Percentiles rank a stretch among this genome's conserved stretches.
phyloP scores from a whole-genome alignment of 192 early-diverging fungal genomes.

The Dissophora globulifera region DNA sequence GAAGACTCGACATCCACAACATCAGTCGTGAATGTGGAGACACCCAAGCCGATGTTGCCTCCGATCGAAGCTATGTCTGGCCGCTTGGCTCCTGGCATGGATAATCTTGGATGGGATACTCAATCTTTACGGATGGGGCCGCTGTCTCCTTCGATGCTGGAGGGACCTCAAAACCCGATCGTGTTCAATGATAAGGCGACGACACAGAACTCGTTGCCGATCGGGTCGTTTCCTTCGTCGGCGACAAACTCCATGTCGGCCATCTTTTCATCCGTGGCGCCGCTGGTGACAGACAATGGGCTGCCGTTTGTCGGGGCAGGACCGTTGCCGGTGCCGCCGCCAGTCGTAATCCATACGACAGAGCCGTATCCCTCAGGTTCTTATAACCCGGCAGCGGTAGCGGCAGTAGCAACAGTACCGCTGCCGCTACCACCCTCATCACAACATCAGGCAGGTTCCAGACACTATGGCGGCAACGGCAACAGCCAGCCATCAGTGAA shows the following conservation, averaged over 20 bases:
- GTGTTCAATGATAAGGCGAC: slow-evolving; percentile 33
- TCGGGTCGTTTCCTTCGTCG: slow-evolving; percentile 27
- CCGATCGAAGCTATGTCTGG: slow-evolving; percentile 72
- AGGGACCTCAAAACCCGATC: slow-evolving; percentile 65
- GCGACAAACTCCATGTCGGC: slow-evolving; percentile 14
- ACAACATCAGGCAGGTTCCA: slow-evolving; percentile 22
- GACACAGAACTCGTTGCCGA: slow-evolving; percentile 18
- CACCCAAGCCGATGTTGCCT: slow-evolving; percentile 70
- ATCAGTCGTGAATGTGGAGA: too few species aligned
- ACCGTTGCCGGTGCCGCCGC: slow-evolving; percentile 18
- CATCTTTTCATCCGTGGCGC: slow-evolving; percentile 27
- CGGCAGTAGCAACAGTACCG: too few species aligned
- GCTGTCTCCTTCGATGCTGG: slow-evolving; percentile 81
- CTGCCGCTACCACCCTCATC: slow-evolving; percentile 2
- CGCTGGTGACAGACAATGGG: slow-evolving; percentile 14
- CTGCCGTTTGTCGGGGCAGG: slow-evolving; percentile 28
- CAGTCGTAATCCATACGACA: slow-evolving; percentile 14
- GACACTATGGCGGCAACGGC: slow-evolving; percentile 1
- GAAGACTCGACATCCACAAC: too few species aligned
- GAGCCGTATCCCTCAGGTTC: slow-evolving; percentile 20
- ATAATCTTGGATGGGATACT: slow-evolving; percentile 64
- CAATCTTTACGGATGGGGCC: slow-evolving; percentile 76
- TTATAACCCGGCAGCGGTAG: slow-evolving; percentile 25
- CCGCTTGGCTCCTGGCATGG: slow-evolving; percentile 50
- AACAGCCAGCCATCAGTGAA: slow-evolving; percentile 10